These are phyloP conservation scores for Sarocladium strictum DNA, from an alignment of 2,329 filamentous ascomycete species.

Conservation along the genomic window DNA sequence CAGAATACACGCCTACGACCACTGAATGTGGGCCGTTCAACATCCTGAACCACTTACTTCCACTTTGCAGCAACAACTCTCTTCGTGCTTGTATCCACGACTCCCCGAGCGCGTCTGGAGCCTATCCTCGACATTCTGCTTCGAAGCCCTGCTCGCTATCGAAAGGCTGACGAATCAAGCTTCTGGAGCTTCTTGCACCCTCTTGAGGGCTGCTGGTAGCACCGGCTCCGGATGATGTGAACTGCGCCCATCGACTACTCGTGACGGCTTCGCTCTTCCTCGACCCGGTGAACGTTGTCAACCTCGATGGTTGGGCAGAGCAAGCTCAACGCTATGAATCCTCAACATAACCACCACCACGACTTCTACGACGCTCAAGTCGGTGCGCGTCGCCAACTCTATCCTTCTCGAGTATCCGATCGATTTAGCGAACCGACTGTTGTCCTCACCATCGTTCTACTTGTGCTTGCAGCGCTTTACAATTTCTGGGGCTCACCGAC, in stretches of 20 bases:
- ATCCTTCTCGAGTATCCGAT: slow-evolving; percentile 21
- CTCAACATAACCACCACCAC: background rate
- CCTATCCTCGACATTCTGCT: background rate
- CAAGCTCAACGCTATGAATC: background rate
- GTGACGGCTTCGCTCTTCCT: background rate
- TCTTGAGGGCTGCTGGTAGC: background rate
- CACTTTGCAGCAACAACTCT: background rate
- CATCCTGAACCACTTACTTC: background rate
- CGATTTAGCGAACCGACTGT: slow-evolving; percentile 28
- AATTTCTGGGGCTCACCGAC: slow-evolving; percentile 28
- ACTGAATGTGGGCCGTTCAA: background rate
- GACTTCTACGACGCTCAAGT: slow-evolving; percentile 29
- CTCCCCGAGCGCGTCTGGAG: background rate
- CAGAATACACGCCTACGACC: background rate
- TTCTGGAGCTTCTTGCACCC: background rate
- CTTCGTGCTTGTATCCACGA: background rate
- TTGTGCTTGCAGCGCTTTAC: slow-evolving; percentile 27
- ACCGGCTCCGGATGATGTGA: background rate
- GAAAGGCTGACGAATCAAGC: background rate
- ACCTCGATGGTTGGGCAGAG: background rate
- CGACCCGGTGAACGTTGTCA: background rate
- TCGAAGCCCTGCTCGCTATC: background rate
- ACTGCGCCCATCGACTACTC: background rate
- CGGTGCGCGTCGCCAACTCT: slow-evolving; percentile 24
- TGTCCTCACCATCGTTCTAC: slow-evolving; percentile 26